phyloP scores from a whole-genome alignment of 805 yeast species.

The Wickerhamomyces chambardii region DNA sequence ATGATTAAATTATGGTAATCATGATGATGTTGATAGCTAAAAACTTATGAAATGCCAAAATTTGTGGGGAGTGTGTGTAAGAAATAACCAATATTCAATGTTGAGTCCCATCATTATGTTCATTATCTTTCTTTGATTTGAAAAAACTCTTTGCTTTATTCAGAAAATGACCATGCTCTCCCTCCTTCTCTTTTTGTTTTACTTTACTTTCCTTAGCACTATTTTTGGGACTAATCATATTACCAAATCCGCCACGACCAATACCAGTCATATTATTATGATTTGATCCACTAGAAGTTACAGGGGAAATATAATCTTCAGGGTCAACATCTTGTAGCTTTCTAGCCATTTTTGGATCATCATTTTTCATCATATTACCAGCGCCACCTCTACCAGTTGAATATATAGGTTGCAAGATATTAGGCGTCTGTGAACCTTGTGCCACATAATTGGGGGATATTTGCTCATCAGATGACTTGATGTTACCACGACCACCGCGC shows the following conservation, averaged over 20 bases:
- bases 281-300: slow-evolving; percentile 23
- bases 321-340: slow-evolving; percentile 57
- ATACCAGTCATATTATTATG: slow-evolving; percentile 23
- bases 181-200: slow-evolving; percentile 11
- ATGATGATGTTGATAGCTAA: no score
- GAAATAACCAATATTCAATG: no score
- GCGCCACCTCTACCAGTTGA: slow-evolving; percentile 77
- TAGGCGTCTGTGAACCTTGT: slow-evolving; percentile 56
- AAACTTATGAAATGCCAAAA: no score
- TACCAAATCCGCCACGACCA: slow-evolving; percentile 64
- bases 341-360: slow-evolving; percentile 48
- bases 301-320: slow-evolving; percentile 30
- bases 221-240: slow-evolving; percentile 33
- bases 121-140: slow-evolving; percentile 5
- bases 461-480: slow-evolving; percentile 30
- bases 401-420: slow-evolving; percentile 41
- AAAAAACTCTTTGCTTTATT: slow-evolving; percentile 37
- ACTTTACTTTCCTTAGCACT: slow-evolving; percentile 14
- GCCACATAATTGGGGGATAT: slow-evolving; percentile 49
- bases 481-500: slow-evolving; percentile 75
- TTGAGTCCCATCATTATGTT: no score
- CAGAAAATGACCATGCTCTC: slow-evolving; percentile 21
- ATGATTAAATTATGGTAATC: no score
- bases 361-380: slow-evolving; percentile 64
- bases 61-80: no score